Percentiles rank a stretch among this genome's conserved stretches.
Conservation (phyloP, 2,329 filamentous ascomycete genomes). For the Coniochaeta prunicola region DNA sequence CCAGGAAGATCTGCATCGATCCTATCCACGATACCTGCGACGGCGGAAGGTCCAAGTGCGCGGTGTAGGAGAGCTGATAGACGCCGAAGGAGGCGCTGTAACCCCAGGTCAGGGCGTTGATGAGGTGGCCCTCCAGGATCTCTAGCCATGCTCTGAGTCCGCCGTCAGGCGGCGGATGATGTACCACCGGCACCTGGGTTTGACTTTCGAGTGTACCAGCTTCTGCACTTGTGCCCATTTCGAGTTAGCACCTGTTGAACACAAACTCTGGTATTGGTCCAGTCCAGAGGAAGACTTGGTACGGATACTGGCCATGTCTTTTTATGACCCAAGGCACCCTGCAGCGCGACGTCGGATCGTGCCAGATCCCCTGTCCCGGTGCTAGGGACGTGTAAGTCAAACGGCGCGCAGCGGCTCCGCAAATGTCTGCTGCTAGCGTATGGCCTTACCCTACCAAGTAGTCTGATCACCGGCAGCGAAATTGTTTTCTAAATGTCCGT, state of each 20-base stretch:
- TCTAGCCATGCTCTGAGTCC: conserved; percentile 27
- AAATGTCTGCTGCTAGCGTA: too few species aligned
- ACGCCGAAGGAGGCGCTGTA: conserved; percentile 28
- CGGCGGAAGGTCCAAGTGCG: conserved; percentile 12
- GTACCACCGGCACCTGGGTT: not conserved
- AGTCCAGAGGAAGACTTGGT: not conserved
- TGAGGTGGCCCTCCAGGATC: conserved; percentile 24
- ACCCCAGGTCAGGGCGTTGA: conserved; percentile 27
- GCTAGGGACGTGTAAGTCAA: not conserved
- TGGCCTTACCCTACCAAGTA: too few species aligned
- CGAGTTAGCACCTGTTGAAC: not conserved
- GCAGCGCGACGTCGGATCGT: not conserved
- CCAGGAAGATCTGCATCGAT: conserved; percentile 20
- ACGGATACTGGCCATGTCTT: not conserved
- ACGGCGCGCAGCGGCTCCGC: not conserved
- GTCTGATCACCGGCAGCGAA: too few species aligned
- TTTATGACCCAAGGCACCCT: not conserved
- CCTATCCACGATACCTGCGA: conserved; percentile 20
- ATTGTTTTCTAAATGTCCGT: too few species aligned
- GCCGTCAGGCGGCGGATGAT: conserved; percentile 18
- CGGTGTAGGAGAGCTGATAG: conserved; percentile 12
- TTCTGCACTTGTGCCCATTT: not conserved
- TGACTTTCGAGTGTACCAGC: not conserved
- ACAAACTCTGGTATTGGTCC: too few species aligned
- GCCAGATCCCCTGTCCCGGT: not conserved